Percentiles rank a stretch among this genome's conserved stretches.
These are phyloP conservation scores for Parachlorella kessleri DNA, from an alignment of 139 green algal species.

Conservation along the genomic window DNA sequence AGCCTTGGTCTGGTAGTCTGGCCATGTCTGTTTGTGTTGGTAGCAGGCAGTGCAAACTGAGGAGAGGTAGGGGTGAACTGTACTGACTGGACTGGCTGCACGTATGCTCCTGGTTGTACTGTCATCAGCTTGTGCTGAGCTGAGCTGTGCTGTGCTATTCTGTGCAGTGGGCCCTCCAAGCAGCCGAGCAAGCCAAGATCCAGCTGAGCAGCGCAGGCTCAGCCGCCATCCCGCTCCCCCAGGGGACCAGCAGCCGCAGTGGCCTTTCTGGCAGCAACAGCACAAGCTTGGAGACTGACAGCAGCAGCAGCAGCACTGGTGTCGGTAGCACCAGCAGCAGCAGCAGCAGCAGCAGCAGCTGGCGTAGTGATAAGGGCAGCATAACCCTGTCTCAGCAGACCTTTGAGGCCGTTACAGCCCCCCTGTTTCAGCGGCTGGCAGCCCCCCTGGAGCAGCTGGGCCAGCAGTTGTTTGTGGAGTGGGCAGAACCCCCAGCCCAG, in stretches of 20 bases:
- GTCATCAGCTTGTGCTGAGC: too few relatives aligned
- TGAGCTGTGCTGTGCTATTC: too few relatives aligned
- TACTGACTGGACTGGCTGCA: too few relatives aligned
- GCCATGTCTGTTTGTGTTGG: too few relatives aligned
- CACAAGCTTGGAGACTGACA: too few relatives aligned
- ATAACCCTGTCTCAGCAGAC: background rate
- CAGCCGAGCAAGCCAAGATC: conserved; percentile 24
- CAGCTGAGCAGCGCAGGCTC: conserved; percentile 3
- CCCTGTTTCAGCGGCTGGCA: conserved; percentile 36
- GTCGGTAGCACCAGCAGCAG: background rate
- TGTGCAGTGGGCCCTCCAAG: conserved; percentile 14
- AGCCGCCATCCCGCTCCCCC: background rate
- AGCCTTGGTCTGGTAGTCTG: too few relatives aligned
- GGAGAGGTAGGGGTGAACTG: too few relatives aligned
- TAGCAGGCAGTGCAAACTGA: too few relatives aligned
- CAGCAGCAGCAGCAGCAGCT: background rate
- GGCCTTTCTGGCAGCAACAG: too few relatives aligned
- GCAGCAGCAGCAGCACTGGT: background rate
- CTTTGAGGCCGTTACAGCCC: conserved; percentile 16
- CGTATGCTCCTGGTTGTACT: too few relatives aligned
- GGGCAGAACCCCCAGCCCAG: conserved; percentile 18
- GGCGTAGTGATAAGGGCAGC: too few relatives aligned
- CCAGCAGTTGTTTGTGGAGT: conserved; percentile 32
- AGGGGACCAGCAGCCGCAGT: background rate
- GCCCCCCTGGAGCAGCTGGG: conserved; percentile 30